These are phyloP conservation scores for Suillus cothurnatus DNA, from an alignment of 768 basidiomycete genomes.

Conservation along the genomic window DNA sequence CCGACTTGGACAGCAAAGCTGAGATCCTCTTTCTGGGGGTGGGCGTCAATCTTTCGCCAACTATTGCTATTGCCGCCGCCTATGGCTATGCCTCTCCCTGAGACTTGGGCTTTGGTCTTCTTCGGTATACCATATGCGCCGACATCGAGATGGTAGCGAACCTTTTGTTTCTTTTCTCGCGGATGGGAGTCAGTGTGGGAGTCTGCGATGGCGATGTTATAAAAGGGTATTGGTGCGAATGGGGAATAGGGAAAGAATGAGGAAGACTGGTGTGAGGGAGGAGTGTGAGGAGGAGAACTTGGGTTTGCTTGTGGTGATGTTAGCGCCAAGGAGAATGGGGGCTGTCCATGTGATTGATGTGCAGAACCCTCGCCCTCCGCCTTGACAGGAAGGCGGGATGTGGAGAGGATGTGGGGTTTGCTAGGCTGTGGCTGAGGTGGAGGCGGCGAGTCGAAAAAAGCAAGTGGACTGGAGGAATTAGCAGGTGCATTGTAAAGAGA, in stretches of 20 bases:
- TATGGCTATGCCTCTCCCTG: slow-evolving; percentile 27
- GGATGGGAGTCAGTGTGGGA: slow-evolving; percentile 29
- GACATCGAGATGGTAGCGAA: slow-evolving; percentile 61
- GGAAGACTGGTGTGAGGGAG: slow-evolving; percentile 33
- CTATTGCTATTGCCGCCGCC: slow-evolving; percentile 17
- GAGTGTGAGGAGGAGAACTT: slow-evolving; percentile 28
- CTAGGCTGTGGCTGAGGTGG: slow-evolving; percentile 39
- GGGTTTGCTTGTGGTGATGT: slow-evolving; percentile 42
- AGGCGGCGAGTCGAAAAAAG: slow-evolving; percentile 44
- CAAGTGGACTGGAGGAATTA: slow-evolving; percentile 31
- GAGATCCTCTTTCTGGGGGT: slow-evolving; percentile 35
- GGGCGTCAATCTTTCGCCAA: slow-evolving; percentile 30
- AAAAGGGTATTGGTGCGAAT: slow-evolving; percentile 34
- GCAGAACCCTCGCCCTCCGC: slow-evolving; percentile 47
- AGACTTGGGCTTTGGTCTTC: slow-evolving; percentile 26
- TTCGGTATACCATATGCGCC: slow-evolving; percentile 90
- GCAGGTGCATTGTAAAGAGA: slow-evolving; percentile 42
- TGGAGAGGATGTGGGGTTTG: slow-evolving; percentile 40
- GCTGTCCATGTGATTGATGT: slow-evolving; percentile 34
- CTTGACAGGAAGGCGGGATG: slow-evolving; percentile 48
- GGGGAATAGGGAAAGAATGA: slow-evolving; percentile 39
- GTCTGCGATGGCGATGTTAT: slow-evolving; percentile 27
- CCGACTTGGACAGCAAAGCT: slow-evolving; percentile 77
- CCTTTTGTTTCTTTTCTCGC: slow-evolving; percentile 33
- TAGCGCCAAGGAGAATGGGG: slow-evolving; percentile 46